These are phyloP conservation scores for Phytopythium delawarense DNA, from an alignment of 352 stramenopile genomes.

Conservation along the genomic window DNA sequence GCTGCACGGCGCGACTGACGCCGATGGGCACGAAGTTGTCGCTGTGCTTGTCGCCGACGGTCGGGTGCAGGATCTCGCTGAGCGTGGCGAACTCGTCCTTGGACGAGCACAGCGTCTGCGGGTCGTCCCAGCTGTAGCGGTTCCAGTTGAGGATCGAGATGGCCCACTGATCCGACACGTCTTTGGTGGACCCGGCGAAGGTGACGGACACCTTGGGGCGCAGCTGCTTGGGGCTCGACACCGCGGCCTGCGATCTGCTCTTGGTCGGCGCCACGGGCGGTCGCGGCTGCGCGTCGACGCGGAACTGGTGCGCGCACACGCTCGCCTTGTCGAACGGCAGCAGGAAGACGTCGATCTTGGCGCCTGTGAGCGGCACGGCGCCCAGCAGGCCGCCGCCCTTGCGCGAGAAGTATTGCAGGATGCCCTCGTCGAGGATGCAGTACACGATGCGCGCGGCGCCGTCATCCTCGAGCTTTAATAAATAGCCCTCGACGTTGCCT, in stretches of 20 bases:
- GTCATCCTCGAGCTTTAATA: slow-evolving; percentile 65
- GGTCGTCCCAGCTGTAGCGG: slow-evolving; percentile 79
- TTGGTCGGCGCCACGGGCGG: slow-evolving; percentile 11
- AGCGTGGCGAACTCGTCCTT: slow-evolving; percentile 62
- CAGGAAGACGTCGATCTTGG: slow-evolving; percentile 72
- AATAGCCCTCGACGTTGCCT: slow-evolving; percentile 80
- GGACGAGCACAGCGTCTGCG: slow-evolving; percentile 71
- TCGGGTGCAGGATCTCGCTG: slow-evolving; percentile 7
- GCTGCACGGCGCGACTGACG: slow-evolving; percentile 54
- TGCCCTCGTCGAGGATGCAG: slow-evolving; percentile 83
- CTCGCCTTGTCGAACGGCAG: slow-evolving; percentile 39
- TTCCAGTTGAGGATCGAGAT: slow-evolving; percentile 83
- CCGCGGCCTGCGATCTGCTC: slow-evolving; percentile 11
- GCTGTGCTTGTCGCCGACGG: slow-evolving; percentile 15
- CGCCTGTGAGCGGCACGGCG: slow-evolving; percentile 60
- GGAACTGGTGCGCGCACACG: slow-evolving; percentile 55
- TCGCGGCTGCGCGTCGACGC: slow-evolving; percentile 43
- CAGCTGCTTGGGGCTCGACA: slow-evolving; percentile 14
- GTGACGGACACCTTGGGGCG: slow-evolving; percentile 27
- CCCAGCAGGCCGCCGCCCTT: slow-evolving; percentile 64
- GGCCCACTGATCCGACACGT: slow-evolving; percentile 67
- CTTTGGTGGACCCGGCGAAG: slow-evolving; percentile 51
- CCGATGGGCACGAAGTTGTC: slow-evolving; percentile 31
- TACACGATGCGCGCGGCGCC: slow-evolving; percentile 55
- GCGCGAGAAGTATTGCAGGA: slow-evolving; percentile 74